Percentiles rank a stretch among this genome's conserved stretches.
These are phyloP conservation scores for Diaporthe humulicola DNA, from an alignment of 2,329 filamentous ascomycete species.

Conservation along the genomic window DNA sequence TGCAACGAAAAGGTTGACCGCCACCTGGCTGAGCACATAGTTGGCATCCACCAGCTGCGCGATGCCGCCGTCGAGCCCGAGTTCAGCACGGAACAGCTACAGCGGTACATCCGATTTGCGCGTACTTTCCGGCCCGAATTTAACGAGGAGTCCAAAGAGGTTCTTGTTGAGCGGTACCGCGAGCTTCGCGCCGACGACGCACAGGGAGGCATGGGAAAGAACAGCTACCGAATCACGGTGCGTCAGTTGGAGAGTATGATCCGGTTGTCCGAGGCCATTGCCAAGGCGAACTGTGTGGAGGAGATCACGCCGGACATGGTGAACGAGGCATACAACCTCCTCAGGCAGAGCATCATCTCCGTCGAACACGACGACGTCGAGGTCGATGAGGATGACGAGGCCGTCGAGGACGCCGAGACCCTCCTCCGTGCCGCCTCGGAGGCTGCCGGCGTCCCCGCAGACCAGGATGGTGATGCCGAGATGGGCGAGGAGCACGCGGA, in stretches of 20 bases:
- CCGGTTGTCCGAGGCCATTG: slow-evolving; percentile 95
- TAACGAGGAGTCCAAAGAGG: slow-evolving; percentile 84
- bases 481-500: slow-evolving; percentile 56
- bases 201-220: slow-evolving; percentile 92
- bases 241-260: slow-evolving; percentile 97
- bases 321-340: slow-evolving; percentile 89
- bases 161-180: slow-evolving; percentile 94
- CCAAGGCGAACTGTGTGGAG: slow-evolving; percentile 95
- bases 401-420: slow-evolving; percentile 59
- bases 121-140: slow-evolving; percentile 95
- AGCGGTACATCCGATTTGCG: slow-evolving; percentile 97
- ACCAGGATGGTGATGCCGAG: slow-evolving; percentile 61
- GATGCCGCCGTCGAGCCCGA: slow-evolving; percentile 93
- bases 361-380: slow-evolving; percentile 98
- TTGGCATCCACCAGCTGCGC: slow-evolving; percentile 90
- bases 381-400: slow-evolving; percentile 74
- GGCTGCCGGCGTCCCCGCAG: slow-evolving; percentile 62
- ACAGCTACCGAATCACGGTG: slow-evolving; percentile 97
- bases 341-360: slow-evolving; percentile 95
- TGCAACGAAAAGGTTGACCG: slow-evolving; percentile 94
- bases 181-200: slow-evolving; percentile 93
- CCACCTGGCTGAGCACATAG: slow-evolving; percentile 93
- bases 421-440: slow-evolving; percentile 63
- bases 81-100: slow-evolving; percentile 95
- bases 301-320: slow-evolving; percentile 90